A percentile compares a stretch with the other conserved stretches of the same genome.
Evolutionary conservation across 768 basidiomycete species (phyloP).

Genomic region (Auricularia heimuer): DNA sequence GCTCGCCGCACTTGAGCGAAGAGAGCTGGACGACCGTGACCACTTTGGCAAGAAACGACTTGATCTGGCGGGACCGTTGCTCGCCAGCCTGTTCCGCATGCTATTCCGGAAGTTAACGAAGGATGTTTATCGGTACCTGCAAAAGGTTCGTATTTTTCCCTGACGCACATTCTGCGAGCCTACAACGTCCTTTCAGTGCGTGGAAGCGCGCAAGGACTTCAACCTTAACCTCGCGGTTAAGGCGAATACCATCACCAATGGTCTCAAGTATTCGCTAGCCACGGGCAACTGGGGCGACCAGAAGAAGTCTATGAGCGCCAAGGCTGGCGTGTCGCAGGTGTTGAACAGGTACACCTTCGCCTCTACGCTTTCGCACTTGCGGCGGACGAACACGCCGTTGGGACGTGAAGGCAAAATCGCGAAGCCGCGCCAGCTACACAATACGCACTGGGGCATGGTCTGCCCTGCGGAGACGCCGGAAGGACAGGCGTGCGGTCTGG

Average conservation of each 20-base stretch:
- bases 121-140: slow-evolving; percentile 93
- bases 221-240: slow-evolving; percentile 86
- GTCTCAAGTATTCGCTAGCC: slow-evolving; percentile 93
- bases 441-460: slow-evolving; percentile 99
- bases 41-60: slow-evolving; percentile 98
- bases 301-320: slow-evolving; percentile 96
- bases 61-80: slow-evolving; percentile 88
- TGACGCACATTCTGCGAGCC: not conserved
- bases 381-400: slow-evolving; percentile 95
- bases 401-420: slow-evolving; percentile 99
- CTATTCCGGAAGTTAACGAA: slow-evolving; percentile 93
- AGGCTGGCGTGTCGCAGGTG: slow-evolving; percentile 98
- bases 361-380: slow-evolving; percentile 93
- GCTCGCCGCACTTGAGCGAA: slow-evolving; percentile 84
- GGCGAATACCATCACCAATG: slow-evolving; percentile 95
- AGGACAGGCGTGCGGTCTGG: slow-evolving; percentile 98
- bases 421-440: slow-evolving; percentile 97
- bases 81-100: slow-evolving; percentile 97
- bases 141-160: slow-evolving; percentile 55
- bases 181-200: slow-evolving; percentile 50
- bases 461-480: slow-evolving; percentile 99
- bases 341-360: slow-evolving; percentile 98
- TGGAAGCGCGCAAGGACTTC: slow-evolving; percentile 93
- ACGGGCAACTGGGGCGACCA: slow-evolving; percentile 99
- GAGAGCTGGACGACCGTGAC: slow-evolving; percentile 97